Evolutionary conservation across 257 asterid genomes (phyloP).

Genomic region (Rehmannia glutinosa): DNA sequence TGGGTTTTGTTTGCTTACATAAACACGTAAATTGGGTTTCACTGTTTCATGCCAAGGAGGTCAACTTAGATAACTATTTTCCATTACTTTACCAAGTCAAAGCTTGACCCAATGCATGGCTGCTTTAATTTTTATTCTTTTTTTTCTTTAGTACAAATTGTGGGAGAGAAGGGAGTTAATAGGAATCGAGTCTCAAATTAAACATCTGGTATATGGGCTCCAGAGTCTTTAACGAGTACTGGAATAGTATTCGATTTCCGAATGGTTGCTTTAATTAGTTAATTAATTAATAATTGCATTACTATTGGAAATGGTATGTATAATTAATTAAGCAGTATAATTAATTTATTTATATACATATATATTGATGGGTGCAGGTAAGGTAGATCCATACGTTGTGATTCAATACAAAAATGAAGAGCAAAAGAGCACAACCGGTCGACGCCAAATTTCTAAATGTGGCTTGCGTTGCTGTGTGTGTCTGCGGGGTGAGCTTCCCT

Average conservation of each 20-base stretch:
- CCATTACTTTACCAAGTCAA: background rate
- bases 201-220: no score
- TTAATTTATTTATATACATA: no score
- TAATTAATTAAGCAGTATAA: no score
- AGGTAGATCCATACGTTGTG: constrained; percentile 39
- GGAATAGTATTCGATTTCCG: no score
- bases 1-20: background rate
- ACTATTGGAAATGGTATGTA: background rate
- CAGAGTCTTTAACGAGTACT: no score
- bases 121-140: background rate
- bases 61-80: no score
- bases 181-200: no score
- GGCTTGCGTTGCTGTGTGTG: constrained; percentile 7
- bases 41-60: no score
- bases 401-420: constrained; percentile 32
- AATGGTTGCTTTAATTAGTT: background rate
- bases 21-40: background rate
- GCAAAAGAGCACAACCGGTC: constrained; percentile 28
- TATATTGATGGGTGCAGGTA: constrained; percentile 26
- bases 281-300: background rate
- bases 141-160: no score
- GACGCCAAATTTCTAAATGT: background rate
- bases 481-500: constrained; percentile 6
- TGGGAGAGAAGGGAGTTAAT: no score
- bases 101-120: background rate